phyloP scores from a whole-genome alignment of 106 monocot species.

The Posidonia australis region DNA sequence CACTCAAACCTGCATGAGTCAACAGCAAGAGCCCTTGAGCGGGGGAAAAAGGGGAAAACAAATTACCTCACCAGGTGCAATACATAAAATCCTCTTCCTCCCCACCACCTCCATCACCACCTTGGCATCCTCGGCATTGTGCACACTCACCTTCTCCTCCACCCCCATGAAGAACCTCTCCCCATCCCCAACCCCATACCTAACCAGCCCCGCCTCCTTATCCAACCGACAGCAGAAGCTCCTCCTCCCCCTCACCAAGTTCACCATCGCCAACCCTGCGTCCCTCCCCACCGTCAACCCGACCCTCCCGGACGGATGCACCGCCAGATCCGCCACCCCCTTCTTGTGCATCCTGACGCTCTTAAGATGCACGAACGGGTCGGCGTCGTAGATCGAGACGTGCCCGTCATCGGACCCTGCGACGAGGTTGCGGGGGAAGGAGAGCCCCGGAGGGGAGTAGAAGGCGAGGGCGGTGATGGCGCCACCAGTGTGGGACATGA shows the following conservation, averaged over 20 bases:
- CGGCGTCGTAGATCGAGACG: constrained; percentile 75
- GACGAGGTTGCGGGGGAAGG: constrained; percentile 75
- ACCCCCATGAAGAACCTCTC: constrained; percentile 57
- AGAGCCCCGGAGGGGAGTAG: constrained; percentile 36
- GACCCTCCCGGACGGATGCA: constrained; percentile 66
- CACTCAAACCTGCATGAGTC: too few relatives aligned
- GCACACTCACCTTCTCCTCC: constrained; percentile 47
- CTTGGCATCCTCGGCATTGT: constrained; percentile 71
- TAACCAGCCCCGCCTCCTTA: constrained; percentile 54
- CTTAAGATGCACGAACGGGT: constrained; percentile 70
- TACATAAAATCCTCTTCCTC: constrained; percentile 45
- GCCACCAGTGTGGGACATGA: constrained; percentile 36
- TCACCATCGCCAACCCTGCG: constrained; percentile 61
- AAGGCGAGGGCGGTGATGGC: constrained; percentile 63
- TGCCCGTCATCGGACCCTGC: constrained; percentile 56
- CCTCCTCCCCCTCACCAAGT: constrained; percentile 59
- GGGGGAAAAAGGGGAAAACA: background rate
- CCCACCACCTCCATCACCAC: constrained; percentile 38
- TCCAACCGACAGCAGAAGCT: constrained; percentile 66
- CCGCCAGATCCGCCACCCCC: constrained; percentile 40
- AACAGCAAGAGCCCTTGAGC: too few relatives aligned
- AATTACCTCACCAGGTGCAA: constrained; percentile 55
- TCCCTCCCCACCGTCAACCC: constrained; percentile 75
- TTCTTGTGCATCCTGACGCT: constrained; percentile 32
- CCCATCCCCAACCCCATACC: constrained; percentile 33